These are phyloP conservation scores for Carex pumila DNA, from an alignment of 176 grass and related monocot species.

Conservation along the genomic window DNA sequence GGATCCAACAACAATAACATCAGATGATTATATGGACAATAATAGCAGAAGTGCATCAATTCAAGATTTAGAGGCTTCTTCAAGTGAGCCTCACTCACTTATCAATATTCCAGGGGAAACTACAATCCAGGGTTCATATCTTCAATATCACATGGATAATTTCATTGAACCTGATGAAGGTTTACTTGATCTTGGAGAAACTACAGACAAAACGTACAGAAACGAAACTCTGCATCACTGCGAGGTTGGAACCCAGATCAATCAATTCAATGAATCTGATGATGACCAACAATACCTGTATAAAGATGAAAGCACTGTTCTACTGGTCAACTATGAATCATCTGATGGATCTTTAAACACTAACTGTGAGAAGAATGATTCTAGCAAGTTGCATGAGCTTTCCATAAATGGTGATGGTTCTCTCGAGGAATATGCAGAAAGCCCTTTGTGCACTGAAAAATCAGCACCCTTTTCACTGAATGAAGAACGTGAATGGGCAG, in stretches of 20 bases:
- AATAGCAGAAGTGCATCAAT: neutral
- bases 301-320: neutral
- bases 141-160: slow-evolving; percentile 26
- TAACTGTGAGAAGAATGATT: slow-evolving; percentile 36
- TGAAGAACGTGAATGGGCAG: neutral
- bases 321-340: neutral
- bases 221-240: neutral
- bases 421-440: slow-evolving; percentile 1
- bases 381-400: neutral
- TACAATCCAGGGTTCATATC: slow-evolving; percentile 7
- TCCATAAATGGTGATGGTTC: neutral
- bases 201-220: slow-evolving; percentile 13
- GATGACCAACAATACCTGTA: neutral
- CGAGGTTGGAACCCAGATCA: neutral
- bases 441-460: neutral
- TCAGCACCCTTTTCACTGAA: neutral
- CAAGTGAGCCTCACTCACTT: slow-evolving; percentile 23
- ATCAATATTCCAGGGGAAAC: slow-evolving; percentile 22
- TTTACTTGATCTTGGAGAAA: slow-evolving; percentile 31
- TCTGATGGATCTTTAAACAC: slow-evolving; percentile 33
- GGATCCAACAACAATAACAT: slow-evolving; percentile 10
- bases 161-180: slow-evolving; percentile 19
- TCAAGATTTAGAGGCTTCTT: slow-evolving; percentile 31
- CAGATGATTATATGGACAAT: neutral
- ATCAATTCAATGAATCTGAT: neutral